Conservation (phyloP, 2,329 filamentous ascomycete species). For the Botrytis pseudocinerea region DNA sequence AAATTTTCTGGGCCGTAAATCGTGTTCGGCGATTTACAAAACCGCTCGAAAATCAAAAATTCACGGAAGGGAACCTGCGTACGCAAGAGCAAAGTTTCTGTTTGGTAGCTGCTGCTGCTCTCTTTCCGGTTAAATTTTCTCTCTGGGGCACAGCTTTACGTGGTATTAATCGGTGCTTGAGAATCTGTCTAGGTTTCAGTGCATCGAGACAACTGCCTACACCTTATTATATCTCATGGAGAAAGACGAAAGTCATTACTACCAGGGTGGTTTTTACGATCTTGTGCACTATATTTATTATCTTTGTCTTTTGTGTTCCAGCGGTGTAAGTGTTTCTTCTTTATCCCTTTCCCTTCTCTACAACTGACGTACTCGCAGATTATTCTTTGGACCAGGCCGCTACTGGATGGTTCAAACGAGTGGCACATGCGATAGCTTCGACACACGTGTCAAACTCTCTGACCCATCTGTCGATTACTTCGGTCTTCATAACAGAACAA, state of each 20-base stretch:
- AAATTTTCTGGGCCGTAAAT: neutral
- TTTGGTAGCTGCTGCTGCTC: rapidly evolving
- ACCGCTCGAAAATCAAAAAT: neutral
- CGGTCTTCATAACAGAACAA: neutral
- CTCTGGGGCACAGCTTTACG: neutral
- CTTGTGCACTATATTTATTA: neutral
- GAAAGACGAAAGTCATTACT: neutral
- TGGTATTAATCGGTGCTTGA: neutral
- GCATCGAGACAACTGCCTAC: neutral
- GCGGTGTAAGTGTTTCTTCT: neutral
- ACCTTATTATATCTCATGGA: neutral
- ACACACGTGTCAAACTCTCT: conserved; percentile 1
- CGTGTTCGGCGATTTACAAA: neutral
- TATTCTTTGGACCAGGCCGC: neutral
- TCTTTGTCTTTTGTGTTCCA: neutral
- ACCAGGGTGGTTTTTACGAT: neutral
- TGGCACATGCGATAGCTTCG: neutral
- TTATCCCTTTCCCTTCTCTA: no score
- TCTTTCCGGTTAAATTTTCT: neutral
- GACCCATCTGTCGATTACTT: neutral
- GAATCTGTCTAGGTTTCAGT: neutral
- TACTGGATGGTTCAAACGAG: neutral
- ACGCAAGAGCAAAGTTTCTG: neutral
- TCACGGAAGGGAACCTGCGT: neutral
- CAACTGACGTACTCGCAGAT: neutral